Conservation (phyloP, 2,329 filamentous ascomycete genomes). For the Ophiostoma piceae region DNA sequence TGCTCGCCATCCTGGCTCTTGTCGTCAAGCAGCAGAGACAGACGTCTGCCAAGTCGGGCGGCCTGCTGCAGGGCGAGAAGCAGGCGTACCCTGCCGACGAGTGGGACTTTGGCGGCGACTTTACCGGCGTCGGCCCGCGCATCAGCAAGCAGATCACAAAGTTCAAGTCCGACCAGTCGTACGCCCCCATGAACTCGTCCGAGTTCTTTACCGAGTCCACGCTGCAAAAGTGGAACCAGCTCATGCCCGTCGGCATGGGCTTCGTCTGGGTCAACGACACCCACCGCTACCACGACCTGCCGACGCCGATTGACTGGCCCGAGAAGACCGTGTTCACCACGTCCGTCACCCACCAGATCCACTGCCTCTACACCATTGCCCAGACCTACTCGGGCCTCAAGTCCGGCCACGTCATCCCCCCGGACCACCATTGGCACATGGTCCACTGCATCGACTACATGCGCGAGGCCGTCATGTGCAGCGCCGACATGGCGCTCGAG, state of each 20-base stretch:
- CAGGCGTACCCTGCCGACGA: slow-evolving; percentile 24
- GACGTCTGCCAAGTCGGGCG: slow-evolving; percentile 22
- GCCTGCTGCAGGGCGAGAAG: slow-evolving; percentile 14
- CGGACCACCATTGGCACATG: slow-evolving; percentile 46
- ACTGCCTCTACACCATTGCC: slow-evolving; percentile 40
- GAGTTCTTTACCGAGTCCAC: slow-evolving; percentile 37
- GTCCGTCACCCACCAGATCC: slow-evolving; percentile 37
- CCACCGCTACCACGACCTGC: slow-evolving; percentile 36
- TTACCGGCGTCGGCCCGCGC: slow-evolving; percentile 36
- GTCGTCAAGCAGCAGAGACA: slow-evolving; percentile 34
- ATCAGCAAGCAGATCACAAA: slow-evolving; percentile 34
- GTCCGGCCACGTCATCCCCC: slow-evolving; percentile 37
- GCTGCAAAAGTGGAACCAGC: slow-evolving; percentile 35
- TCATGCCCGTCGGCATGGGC: slow-evolving; percentile 38
- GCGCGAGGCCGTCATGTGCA: slow-evolving; percentile 44
- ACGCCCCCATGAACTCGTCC: slow-evolving; percentile 36
- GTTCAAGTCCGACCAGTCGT: slow-evolving; percentile 36
- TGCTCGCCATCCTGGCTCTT: slow-evolving; percentile 38
- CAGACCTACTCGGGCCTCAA: slow-evolving; percentile 42
- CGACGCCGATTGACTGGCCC: slow-evolving; percentile 35
- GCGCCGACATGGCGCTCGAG: slow-evolving; percentile 43
- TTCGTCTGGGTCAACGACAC: slow-evolving; percentile 37
- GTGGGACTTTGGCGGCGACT: slow-evolving; percentile 36
- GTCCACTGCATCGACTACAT: slow-evolving; percentile 47
- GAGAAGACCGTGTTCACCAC: slow-evolving; percentile 38